A percentile compares a stretch with the other conserved stretches of the same genome.
Conservation (phyloP, 257 asterid genomes). For the Fraxinus excelsior region DNA sequence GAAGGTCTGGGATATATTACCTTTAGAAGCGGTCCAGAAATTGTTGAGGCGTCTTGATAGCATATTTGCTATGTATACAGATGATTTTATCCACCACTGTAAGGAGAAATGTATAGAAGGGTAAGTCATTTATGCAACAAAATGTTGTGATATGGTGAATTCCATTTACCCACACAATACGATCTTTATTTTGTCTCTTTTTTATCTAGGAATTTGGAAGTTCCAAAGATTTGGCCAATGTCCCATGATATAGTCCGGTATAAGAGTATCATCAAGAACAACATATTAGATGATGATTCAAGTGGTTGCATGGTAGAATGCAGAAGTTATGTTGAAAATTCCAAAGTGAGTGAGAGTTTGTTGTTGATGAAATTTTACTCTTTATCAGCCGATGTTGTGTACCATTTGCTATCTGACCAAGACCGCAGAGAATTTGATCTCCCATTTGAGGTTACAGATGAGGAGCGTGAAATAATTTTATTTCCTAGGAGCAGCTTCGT, state of each 20-base stretch:
- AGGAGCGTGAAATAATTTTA: conserved; percentile 56
- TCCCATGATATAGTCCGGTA: conserved; percentile 37
- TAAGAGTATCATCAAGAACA: conserved; percentile 28
- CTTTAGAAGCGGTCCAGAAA: conserved; percentile 43
- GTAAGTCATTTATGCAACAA: conserved; percentile 32
- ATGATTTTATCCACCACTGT: conserved; percentile 52
- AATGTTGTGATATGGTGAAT: not conserved
- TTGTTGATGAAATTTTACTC: conserved; percentile 71
- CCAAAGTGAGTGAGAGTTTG: conserved; percentile 72
- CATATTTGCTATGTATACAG: conserved; percentile 51
- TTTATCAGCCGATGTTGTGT: conserved; percentile 48
- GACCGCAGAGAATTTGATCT: conserved; percentile 53
- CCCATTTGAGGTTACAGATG: conserved; percentile 77
- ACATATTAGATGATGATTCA: conserved; percentile 17
- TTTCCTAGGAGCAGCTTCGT: conserved; percentile 59
- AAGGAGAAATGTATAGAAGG: conserved; percentile 48
- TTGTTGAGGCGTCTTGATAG: conserved; percentile 53
- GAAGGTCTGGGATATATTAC: conserved; percentile 67
- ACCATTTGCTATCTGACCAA: conserved; percentile 51
- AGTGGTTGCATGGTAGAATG: conserved; percentile 28
- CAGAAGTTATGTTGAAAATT: conserved; percentile 53
- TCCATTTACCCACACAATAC: not conserved
- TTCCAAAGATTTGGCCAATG: conserved; percentile 55
- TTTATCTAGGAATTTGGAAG: conserved; percentile 51
- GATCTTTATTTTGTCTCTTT: not conserved